Percentiles rank a stretch among this genome's conserved stretches.
These are phyloP conservation scores for Podospora didyma DNA, from an alignment of 495 filamentous ascomycete species.

Conservation along the genomic window DNA sequence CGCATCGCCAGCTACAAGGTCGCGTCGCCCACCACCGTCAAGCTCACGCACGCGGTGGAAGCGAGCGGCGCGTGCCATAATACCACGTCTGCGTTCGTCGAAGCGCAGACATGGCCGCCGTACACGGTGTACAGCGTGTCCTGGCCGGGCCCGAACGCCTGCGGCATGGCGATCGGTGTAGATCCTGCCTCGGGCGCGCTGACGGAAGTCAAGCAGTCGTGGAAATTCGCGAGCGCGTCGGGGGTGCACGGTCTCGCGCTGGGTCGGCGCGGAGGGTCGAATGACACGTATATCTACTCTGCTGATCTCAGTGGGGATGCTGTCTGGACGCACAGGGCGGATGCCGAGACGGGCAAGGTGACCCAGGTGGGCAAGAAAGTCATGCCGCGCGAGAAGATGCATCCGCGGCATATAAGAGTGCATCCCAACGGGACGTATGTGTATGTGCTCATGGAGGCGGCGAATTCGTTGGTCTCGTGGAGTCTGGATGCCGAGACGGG, in stretches of 20 bases:
- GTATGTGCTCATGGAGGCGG: conserved; percentile 30
- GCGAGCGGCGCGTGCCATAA: conserved; percentile 51
- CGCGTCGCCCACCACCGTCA: conserved; percentile 50
- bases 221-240: conserved; percentile 22
- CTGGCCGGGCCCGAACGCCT: conserved; percentile 26
- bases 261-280: conserved; percentile 1
- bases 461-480: conserved; percentile 1
- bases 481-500: conserved; percentile 8
- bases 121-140: conserved; percentile 31
- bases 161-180: conserved; percentile 30
- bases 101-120: conserved; percentile 16
- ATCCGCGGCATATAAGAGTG: conserved; percentile 25
- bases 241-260: conserved; percentile 35
- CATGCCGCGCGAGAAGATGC: conserved; percentile 13
- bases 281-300: conserved; percentile 22
- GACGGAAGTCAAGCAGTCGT: conserved; percentile 19
- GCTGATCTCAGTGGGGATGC: conserved; percentile 31
- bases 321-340: conserved; percentile 33
- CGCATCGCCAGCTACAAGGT: conserved; percentile 43
- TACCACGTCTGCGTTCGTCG: conserved; percentile 26
- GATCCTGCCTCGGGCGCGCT: conserved; percentile 26
- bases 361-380: background rate
- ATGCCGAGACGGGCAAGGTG: conserved; percentile 15
- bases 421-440: conserved; percentile 26
- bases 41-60: conserved; percentile 61